Percentiles rank a stretch among this genome's conserved stretches.
These are phyloP conservation scores for Mychonastes homosphaera DNA, from an alignment of 139 green algal species.

Conservation along the genomic window DNA sequence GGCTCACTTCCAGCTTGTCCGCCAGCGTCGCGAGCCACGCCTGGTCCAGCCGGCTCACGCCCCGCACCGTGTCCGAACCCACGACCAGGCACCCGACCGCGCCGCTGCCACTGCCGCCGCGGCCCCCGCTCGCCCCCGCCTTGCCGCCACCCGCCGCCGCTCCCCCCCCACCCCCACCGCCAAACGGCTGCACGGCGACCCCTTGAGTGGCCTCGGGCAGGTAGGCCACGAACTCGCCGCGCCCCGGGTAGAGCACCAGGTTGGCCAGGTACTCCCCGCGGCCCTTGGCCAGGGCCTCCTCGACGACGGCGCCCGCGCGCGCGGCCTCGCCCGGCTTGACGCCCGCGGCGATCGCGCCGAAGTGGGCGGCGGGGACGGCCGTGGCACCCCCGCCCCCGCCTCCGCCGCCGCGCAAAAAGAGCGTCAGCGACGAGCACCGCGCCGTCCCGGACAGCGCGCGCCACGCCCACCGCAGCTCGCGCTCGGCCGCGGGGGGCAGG, in stretches of 20 bases:
- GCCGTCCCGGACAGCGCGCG: conserved; percentile 36
- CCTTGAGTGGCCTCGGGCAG: conserved; percentile 65
- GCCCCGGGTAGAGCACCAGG: conserved; percentile 74
- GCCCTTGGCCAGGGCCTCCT: conserved; percentile 35
- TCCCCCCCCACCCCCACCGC: conserved; percentile 45
- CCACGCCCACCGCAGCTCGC: conserved; percentile 58
- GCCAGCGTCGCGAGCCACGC: conserved; percentile 54
- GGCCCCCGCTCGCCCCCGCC: no score
- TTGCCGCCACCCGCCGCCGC: no score
- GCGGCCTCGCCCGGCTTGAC: conserved; percentile 22
- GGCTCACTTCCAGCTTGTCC: conserved; percentile 68
- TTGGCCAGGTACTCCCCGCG: conserved; percentile 85
- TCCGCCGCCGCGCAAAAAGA: neutral
- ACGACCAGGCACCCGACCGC: no score
- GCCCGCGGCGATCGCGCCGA: neutral
- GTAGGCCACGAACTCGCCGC: conserved; percentile 60
- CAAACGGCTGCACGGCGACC: conserved; percentile 62
- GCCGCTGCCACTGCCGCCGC: no score
- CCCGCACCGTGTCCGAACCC: conserved; percentile 56
- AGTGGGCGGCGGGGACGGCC: neutral
- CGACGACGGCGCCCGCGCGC: conserved; percentile 50
- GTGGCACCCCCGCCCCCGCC: neutral
- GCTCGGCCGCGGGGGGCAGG: conserved; percentile 20
- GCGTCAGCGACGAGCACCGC: conserved; percentile 29
- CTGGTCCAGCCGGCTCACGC: conserved; percentile 74